These are phyloP conservation scores for Xerocomus nothofagi DNA, from an alignment of 1,284 basidiomycete species.

Conservation along the genomic window DNA sequence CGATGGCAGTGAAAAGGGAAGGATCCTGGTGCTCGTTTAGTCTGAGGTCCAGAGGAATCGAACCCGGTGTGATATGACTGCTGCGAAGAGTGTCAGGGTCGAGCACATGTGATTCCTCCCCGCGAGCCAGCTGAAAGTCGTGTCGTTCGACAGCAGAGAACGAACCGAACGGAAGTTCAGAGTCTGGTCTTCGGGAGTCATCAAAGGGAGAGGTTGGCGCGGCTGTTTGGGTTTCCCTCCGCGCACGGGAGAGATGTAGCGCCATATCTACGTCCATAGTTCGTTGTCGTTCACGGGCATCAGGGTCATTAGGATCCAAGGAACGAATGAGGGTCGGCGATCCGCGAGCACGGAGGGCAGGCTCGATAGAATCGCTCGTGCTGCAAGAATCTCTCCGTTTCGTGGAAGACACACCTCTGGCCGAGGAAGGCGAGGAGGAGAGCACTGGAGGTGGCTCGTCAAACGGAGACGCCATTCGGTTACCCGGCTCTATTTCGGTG, in stretches of 20 bases:
- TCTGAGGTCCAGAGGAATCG: constrained; percentile 30
- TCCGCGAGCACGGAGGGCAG: constrained; percentile 45
- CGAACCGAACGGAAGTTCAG: constrained; percentile 34
- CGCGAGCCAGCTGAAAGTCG: constrained; percentile 45
- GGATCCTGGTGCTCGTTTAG: constrained; percentile 50
- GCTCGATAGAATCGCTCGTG: constrained; percentile 44
- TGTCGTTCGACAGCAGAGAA: constrained; percentile 49
- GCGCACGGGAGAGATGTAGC: constrained; percentile 73
- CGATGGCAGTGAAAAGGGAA: constrained; percentile 41
- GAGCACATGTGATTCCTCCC: constrained; percentile 30
- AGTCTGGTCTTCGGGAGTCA: constrained; percentile 4
- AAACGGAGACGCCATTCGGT: constrained; percentile 28
- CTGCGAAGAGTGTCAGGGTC: constrained; percentile 19
- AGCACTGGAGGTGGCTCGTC: constrained; percentile 23
- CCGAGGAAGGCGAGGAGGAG: constrained; percentile 46
- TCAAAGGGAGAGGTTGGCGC: constrained; percentile 36
- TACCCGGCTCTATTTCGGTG: background rate
- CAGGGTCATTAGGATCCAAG: constrained; percentile 66
- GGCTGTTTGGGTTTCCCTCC: constrained; percentile 68
- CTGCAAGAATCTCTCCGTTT: constrained; percentile 44
- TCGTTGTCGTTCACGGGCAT: constrained; percentile 75
- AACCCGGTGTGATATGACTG: constrained; percentile 3
- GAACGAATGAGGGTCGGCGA: constrained; percentile 66
- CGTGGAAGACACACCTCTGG: constrained; percentile 40
- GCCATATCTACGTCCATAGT: constrained; percentile 86